A percentile compares a stretch with the other conserved stretches of the same genome.
phyloP scores from a whole-genome alignment of 1,284 basidiomycete species.

The Heterobasidion parviporum region DNA sequence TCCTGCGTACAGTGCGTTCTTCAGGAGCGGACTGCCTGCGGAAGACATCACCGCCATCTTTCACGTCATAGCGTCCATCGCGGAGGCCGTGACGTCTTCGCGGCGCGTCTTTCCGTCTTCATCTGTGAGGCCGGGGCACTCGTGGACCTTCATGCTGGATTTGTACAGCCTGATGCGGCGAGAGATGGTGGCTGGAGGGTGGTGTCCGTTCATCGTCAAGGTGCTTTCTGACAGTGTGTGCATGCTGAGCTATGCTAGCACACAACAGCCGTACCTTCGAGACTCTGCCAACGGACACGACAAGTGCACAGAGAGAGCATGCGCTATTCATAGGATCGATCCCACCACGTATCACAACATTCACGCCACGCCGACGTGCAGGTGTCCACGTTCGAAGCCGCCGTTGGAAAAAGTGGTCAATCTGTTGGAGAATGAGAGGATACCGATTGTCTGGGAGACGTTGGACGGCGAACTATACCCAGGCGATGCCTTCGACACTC shows the following conservation, averaged over 20 bases:
- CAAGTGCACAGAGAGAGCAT: not conserved
- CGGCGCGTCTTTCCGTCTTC: too few relatives aligned
- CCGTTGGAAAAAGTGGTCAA: not conserved
- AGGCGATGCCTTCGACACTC: not conserved
- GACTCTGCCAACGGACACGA: not conserved
- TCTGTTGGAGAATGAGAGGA: too few relatives aligned
- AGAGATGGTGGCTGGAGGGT: not conserved
- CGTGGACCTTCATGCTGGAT: not conserved
- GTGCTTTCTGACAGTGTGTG: not conserved
- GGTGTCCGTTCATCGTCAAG: not conserved
- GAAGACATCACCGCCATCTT: not conserved
- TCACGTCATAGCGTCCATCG: not conserved
- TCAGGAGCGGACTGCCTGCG: not conserved
- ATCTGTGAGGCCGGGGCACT: too few relatives aligned
- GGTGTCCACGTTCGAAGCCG: not conserved
- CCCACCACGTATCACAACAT: not conserved
- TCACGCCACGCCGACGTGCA: not conserved
- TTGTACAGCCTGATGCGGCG: not conserved
- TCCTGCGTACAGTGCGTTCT: not conserved
- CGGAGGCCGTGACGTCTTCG: not conserved
- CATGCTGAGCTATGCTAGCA: not conserved
- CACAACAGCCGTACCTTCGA: not conserved
- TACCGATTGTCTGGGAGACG: too few relatives aligned
- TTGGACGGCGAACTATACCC: too few relatives aligned
- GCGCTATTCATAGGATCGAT: too few relatives aligned